Percentiles rank a stretch among this genome's conserved stretches.
Evolutionary conservation across 2,329 filamentous ascomycete species (phyloP).

Genomic region (Colletotrichum tropicicola): DNA sequence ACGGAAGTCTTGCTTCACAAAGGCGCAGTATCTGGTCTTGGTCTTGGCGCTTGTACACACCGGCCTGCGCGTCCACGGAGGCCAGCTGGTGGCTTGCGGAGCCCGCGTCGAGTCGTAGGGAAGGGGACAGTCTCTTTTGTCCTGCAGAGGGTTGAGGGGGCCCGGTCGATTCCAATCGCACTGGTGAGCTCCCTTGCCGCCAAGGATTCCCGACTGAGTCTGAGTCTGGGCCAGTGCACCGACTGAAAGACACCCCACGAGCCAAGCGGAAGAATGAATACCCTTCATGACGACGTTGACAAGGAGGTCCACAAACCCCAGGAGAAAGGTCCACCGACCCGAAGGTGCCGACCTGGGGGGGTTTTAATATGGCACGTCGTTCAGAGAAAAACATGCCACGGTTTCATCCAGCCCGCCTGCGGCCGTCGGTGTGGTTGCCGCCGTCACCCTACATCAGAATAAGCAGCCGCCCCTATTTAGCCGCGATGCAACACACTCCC

Average conservation of each 20-base stretch:
- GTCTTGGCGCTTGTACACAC: slow-evolving; percentile 14
- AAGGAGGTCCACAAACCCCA: neutral
- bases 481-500: neutral
- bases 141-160: neutral
- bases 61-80: slow-evolving; percentile 25
- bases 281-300: neutral
- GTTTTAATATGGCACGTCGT: neutral
- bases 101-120: neutral
- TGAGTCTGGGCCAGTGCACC: neutral
- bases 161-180: neutral
- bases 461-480: slow-evolving; percentile 7
- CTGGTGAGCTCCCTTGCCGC: neutral
- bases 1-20: slow-evolving; percentile 25
- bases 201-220: neutral
- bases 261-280: neutral
- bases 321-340: neutral
- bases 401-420: neutral
- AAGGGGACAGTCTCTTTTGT: neutral
- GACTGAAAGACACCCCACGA: rapidly evolving
- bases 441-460: slow-evolving; percentile 2
- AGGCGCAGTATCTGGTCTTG: slow-evolving; percentile 17
- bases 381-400: neutral
- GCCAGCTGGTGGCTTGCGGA: neutral
- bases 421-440: neutral
- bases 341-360: neutral